phyloP scores from a whole-genome alignment of 1,284 basidiomycete genomes.

The Tilletia walkeri region DNA sequence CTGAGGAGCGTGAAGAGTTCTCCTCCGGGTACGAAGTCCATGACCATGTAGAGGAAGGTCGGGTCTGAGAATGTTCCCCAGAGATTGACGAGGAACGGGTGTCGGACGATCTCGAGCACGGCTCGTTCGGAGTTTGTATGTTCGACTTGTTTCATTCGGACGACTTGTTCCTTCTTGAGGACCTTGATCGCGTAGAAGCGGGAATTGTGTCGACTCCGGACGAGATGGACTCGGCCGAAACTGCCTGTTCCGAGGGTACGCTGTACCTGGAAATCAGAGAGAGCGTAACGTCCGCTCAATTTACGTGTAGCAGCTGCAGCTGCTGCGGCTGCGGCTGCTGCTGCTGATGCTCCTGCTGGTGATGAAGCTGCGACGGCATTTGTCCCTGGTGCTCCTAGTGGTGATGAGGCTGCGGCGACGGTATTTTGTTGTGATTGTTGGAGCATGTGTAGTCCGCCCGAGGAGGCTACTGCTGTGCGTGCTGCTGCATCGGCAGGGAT shows the following conservation, averaged over 20 bases:
- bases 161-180: slow-evolving; percentile 71
- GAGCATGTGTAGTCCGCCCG: not conserved
- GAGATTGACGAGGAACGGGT: slow-evolving; percentile 95
- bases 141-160: slow-evolving; percentile 92
- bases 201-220: slow-evolving; percentile 47
- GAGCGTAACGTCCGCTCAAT: slow-evolving; percentile 50
- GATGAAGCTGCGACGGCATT: not conserved
- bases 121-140: slow-evolving; percentile 94
- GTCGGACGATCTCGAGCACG: slow-evolving; percentile 83
- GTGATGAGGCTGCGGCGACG: not conserved
- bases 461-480: not conserved
- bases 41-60: slow-evolving; percentile 96
- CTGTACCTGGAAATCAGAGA: slow-evolving; percentile 48
- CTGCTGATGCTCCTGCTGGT: not conserved
- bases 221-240: slow-evolving; percentile 53
- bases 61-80: slow-evolving; percentile 97
- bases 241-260: slow-evolving; percentile 52
- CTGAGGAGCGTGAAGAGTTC: slow-evolving; percentile 72
- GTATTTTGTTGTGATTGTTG: not conserved
- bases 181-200: slow-evolving; percentile 56
- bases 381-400: not conserved
- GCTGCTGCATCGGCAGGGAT: slow-evolving; percentile 2
- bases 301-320: slow-evolving; percentile 25
- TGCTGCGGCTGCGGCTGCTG: slow-evolving; percentile 1
- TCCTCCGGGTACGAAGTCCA: slow-evolving; percentile 98